Base-by-base conservation (phyloP, 176 grass and related monocot genomes). In the Cenchrus americanus region DNA sequence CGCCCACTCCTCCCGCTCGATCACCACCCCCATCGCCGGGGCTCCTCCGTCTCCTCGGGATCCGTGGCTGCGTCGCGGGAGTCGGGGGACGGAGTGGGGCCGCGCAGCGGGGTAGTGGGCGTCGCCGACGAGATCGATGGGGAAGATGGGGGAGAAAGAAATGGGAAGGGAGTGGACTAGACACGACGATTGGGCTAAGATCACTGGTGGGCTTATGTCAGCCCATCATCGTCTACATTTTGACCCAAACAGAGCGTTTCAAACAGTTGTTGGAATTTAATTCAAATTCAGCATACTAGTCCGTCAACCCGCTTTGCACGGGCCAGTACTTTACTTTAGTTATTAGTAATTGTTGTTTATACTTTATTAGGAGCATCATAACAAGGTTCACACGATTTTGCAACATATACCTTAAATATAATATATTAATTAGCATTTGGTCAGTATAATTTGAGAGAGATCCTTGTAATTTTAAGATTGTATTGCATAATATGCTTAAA, bases 1-100 rank as follows among this genome's bases (percentile, higher is more conserved):
- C 71, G 57, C 77, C 96, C 96, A 99, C 85, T 85, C 87, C 66
- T 94, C 93, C 58, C 81, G 86, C 89, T 99, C 96, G 47, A 99
- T 82, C 83, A 92, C 87, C 64, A 96, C 86, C 51, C 89, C 93
- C 96, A 99, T 96, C 69, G 24, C 30, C 30, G 47, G 48, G 48
- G 44, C 37, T 53, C 43, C 43, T 53, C 43, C 43, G 24, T 60
- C 48, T 17, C 69, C 10, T 18, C 27, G 44, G 19, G 59, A 80
- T 74, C 72, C 57, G 47, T 6, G 57, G 37, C 42, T 74, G n/a
- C 51, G 32, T 15, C 66, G 79, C 60, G 22, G 21, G 48, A 65
- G 42, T 32, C 15, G 70, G 77, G 22, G 62, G 40, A 2, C 27
- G 27, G 27, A 2, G 18, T 13, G 80, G 61, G 42, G 47, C 47